Conservation (phyloP, 208 protist species). For the Leptomonas seymouri region DNA sequence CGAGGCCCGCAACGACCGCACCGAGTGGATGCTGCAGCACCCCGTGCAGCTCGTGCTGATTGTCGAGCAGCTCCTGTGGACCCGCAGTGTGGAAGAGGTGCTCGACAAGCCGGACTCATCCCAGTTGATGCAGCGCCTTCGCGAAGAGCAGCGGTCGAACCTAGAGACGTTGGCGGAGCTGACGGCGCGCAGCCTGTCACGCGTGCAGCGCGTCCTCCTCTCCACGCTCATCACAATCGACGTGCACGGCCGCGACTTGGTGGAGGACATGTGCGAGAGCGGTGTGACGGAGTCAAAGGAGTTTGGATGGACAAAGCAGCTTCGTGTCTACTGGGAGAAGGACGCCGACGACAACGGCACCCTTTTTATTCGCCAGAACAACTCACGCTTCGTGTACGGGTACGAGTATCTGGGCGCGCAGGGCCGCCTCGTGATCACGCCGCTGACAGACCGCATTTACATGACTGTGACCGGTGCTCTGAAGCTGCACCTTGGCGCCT, state of each 20-base stretch:
- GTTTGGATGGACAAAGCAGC: slow-evolving; percentile 98
- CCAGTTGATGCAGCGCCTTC: slow-evolving; percentile 78
- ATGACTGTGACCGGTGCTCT: slow-evolving; percentile 98
- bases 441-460: slow-evolving; percentile 98
- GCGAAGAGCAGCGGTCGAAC: slow-evolving; percentile 73
- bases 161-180: slow-evolving; percentile 93
- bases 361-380: slow-evolving; percentile 95
- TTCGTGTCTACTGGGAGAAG: slow-evolving; percentile 98
- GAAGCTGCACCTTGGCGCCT: slow-evolving; percentile 95
- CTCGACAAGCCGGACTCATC: slow-evolving; percentile 74
- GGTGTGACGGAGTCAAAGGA: slow-evolving; percentile 81
- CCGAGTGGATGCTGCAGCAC: slow-evolving; percentile 93
- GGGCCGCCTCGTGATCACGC: slow-evolving; percentile 97
- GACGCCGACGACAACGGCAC: slow-evolving; percentile 92
- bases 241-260: slow-evolving; percentile 97
- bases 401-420: slow-evolving; percentile 98
- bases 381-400: slow-evolving; percentile 96
- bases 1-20: slow-evolving; percentile 73
- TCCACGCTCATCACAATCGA: slow-evolving; percentile 98
- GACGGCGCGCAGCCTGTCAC: slow-evolving; percentile 87
- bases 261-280: slow-evolving; percentile 93
- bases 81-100: slow-evolving; percentile 91
- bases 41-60: slow-evolving; percentile 95
- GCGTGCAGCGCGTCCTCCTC: slow-evolving; percentile 93
- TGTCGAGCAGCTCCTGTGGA: slow-evolving; percentile 95